phyloP scores from a whole-genome alignment of 805 yeast species.

The Blastobotrys americana region DNA sequence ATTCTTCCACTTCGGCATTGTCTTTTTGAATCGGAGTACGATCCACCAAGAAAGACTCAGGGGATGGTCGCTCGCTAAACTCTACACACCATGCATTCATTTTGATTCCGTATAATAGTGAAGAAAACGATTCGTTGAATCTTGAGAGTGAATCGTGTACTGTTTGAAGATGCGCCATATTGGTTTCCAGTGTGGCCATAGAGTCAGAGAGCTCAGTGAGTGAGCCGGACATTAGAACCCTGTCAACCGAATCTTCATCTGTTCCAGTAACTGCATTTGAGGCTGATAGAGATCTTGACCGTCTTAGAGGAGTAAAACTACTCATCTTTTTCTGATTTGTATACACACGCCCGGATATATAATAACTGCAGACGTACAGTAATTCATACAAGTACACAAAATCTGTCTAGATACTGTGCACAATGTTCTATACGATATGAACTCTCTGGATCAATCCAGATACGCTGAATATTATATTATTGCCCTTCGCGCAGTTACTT shows the following conservation, averaged over 20 bases:
- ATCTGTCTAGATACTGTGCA: no score
- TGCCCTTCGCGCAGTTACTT: no score
- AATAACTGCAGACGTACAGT: no score
- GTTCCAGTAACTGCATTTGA: neutral
- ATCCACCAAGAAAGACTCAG: slow-evolving; percentile 12
- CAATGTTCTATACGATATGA: no score
- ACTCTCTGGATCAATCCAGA: no score
- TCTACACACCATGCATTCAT: slow-evolving; percentile 87
- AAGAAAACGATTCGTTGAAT: slow-evolving; percentile 72
- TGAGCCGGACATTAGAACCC: slow-evolving; percentile 2
- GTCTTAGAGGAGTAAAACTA: neutral
- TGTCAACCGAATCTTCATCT: neutral
- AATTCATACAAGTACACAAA: no score
- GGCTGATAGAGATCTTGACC: neutral
- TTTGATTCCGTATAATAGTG: slow-evolving; percentile 70
- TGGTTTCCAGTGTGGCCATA: slow-evolving; percentile 45
- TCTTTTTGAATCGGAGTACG: neutral
- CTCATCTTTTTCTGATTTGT: no score
- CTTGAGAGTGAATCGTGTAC: slow-evolving; percentile 53
- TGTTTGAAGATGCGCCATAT: slow-evolving; percentile 48
- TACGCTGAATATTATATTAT: no score
- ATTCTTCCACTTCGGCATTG: slow-evolving; percentile 1
- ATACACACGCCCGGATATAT: no score
- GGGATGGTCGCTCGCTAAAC: slow-evolving; percentile 35
- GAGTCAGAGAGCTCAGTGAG: slow-evolving; percentile 30